These are phyloP conservation scores for Hyphopichia wangnamkhiaoensis DNA, from an alignment of 1,139 yeast genomes.

Conservation along the genomic window DNA sequence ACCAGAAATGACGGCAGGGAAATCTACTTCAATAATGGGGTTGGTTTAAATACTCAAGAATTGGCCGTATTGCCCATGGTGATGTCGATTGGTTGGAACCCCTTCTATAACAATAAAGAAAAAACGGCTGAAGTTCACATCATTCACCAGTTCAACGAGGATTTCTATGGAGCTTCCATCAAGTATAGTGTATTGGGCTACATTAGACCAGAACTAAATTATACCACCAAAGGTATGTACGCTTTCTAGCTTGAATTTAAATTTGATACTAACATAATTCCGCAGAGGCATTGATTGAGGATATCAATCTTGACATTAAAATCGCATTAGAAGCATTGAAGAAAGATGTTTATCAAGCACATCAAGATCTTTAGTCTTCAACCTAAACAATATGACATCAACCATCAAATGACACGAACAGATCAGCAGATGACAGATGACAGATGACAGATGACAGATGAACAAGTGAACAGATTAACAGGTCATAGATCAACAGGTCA, in stretches of 20 bases:
- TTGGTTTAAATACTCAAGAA: constrained; percentile 32
- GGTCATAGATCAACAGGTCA: no score
- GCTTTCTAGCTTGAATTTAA: background rate
- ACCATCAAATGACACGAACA: no score
- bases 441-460: no score
- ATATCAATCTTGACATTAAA: constrained; percentile 76
- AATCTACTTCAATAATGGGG: constrained; percentile 65
- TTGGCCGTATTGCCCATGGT: constrained; percentile 76
- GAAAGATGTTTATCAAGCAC: constrained; percentile 17
- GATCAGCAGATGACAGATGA: no score
- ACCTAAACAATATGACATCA: no score
- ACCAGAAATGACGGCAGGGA: constrained; percentile 45
- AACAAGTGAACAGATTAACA: no score
- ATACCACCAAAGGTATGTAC: constrained; percentile 59
- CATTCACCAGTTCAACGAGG: constrained; percentile 63
- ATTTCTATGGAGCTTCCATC: constrained; percentile 83
- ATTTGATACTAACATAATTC: constrained; percentile 14
- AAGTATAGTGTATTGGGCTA: constrained; percentile 78
- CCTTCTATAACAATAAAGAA: constrained; percentile 76
- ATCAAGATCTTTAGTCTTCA: background rate
- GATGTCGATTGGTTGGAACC: constrained; percentile 95
- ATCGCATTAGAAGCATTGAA: constrained; percentile 57
- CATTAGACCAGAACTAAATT: constrained; percentile 87
- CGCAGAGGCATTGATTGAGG: constrained; percentile 77
- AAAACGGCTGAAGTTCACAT: constrained; percentile 89